Evolutionary conservation across 441 rosid species (phyloP).

Genomic region (Pelargonium australe): DNA sequence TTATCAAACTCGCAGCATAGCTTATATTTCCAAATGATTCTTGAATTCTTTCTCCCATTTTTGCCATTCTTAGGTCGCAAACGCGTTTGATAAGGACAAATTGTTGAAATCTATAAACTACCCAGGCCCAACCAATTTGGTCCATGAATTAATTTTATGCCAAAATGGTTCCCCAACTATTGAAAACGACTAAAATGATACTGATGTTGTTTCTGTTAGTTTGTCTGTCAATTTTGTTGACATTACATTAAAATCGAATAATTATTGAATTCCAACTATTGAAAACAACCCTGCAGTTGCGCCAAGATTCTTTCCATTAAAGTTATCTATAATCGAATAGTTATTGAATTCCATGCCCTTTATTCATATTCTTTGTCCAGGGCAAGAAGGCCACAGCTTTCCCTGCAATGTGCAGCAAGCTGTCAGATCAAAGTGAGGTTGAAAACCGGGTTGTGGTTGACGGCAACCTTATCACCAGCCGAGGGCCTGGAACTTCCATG

Average conservation of each 20-base stretch:
- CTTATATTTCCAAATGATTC: neutral
- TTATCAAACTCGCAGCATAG: neutral
- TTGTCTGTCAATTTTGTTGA: neutral
- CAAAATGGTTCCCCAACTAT: no score
- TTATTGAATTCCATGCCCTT: neutral
- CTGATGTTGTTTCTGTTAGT: no score
- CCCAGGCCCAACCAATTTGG: no score
- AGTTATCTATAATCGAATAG: neutral
- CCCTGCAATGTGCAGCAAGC: conserved; percentile 72
- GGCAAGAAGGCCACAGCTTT: conserved; percentile 90
- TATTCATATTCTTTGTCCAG: conserved; percentile 24
- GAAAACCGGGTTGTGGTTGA: conserved; percentile 79
- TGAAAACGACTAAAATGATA: no score
- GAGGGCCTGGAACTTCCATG: conserved; percentile 80
- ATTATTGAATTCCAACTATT: no score
- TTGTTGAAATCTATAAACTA: no score
- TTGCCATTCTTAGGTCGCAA: neutral
- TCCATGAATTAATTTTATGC: no score
- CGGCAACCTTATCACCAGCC: conserved; percentile 85
- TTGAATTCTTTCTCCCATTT: neutral
- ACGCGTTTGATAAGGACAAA: no score
- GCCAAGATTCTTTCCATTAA: no score
- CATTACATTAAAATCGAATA: no score
- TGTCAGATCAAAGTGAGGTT: conserved; percentile 59
- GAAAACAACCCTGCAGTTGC: no score